Evolutionary conservation across 768 basidiomycete species (phyloP).

Genomic region (Mycena epipterygia): DNA sequence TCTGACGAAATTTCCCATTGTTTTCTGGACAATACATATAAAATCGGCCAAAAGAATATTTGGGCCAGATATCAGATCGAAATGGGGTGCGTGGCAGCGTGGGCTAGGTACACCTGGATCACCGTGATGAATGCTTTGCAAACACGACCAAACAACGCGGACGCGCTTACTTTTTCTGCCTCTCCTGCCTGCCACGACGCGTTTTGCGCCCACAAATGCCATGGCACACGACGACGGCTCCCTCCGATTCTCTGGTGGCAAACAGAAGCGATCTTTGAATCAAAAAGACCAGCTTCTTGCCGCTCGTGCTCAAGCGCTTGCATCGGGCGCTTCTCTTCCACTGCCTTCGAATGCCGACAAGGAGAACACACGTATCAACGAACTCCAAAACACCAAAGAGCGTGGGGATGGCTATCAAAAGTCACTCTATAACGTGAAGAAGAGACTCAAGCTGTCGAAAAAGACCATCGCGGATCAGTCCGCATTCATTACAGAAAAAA

Average conservation of each 20-base stretch:
- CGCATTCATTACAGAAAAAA: neutral
- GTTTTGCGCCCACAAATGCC: neutral
- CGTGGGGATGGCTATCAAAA: slow-evolving; percentile 7
- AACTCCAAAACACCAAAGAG: neutral
- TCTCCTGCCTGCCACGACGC: neutral
- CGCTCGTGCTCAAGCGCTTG: neutral
- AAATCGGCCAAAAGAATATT: neutral
- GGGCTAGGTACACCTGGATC: neutral
- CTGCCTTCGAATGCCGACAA: neutral
- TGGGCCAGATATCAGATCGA: neutral
- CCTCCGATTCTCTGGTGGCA: neutral
- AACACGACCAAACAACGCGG: neutral
- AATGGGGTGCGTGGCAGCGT: neutral
- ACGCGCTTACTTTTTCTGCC: neutral
- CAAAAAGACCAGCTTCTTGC: slow-evolving; percentile 1
- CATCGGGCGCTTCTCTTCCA: neutral
- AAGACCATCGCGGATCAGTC: neutral
- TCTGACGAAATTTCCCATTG: neutral
- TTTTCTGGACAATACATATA: neutral
- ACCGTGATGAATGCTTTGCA: neutral
- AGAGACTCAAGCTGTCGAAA: slow-evolving; percentile 3
- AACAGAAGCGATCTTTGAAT: neutral
- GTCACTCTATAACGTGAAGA: neutral
- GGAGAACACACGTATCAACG: neutral
- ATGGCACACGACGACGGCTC: neutral